Evolutionary conservation across 176 grass and related monocot genomes (phyloP).

Genomic region (Thalia dealbata): DNA sequence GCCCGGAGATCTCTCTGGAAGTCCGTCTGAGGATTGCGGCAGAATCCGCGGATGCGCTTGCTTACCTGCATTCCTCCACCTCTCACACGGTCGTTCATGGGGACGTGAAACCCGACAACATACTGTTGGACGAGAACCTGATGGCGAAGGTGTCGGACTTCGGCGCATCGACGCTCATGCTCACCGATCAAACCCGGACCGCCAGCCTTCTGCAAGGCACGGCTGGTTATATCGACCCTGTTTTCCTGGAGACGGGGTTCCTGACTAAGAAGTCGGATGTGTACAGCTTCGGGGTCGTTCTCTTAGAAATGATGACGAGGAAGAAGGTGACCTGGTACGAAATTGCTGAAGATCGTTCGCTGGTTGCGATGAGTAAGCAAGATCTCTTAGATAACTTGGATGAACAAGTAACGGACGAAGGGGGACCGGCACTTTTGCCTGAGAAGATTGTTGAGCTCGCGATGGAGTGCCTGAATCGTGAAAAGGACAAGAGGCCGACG

Average conservation of each 20-base stretch:
- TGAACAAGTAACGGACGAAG: background rate
- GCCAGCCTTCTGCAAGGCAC: background rate
- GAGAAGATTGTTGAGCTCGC: background rate
- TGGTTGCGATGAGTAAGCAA: background rate
- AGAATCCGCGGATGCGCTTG: background rate
- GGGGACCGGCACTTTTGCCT: background rate
- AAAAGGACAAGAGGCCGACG: background rate
- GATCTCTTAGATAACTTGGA: background rate
- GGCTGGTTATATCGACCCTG: background rate
- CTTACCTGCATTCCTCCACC: background rate
- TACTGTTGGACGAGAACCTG: background rate
- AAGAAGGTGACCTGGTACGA: background rate
- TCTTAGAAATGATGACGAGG: background rate
- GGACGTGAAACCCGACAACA: slow-evolving; percentile 5
- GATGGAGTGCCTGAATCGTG: background rate
- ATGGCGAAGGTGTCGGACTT: background rate
- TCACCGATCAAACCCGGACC: background rate
- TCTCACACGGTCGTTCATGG: background rate
- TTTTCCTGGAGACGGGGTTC: too few relatives aligned
- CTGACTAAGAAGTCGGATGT: background rate
- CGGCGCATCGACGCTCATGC: background rate
- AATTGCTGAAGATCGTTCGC: background rate
- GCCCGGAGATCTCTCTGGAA: background rate
- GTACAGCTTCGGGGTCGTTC: slow-evolving; percentile 4
- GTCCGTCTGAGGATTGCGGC: background rate